phyloP scores from a whole-genome alignment of 768 basidiomycete genomes.

The Termitomyces sp. region DNA sequence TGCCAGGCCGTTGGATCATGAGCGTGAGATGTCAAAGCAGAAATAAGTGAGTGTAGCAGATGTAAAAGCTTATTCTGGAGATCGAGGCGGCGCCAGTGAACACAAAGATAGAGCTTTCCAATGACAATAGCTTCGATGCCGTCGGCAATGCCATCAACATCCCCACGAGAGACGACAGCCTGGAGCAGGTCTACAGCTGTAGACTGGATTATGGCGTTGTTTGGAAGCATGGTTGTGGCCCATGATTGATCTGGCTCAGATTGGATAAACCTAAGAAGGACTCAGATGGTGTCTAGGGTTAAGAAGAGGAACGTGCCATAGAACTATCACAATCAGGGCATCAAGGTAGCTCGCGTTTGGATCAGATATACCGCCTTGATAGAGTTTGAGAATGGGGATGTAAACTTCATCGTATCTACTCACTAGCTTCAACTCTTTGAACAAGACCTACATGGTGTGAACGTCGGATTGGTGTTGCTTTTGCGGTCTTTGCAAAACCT shows the following conservation, averaged over 20 bases:
- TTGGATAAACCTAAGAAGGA: conserved; percentile 56
- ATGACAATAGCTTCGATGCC: conserved; percentile 67
- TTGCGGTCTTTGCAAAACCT: conserved; percentile 75
- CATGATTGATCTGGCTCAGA: conserved; percentile 62
- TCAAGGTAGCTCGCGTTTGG: conserved; percentile 72
- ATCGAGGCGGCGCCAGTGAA: conserved; percentile 69
- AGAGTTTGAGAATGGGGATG: conserved; percentile 4
- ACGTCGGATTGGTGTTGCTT: conserved; percentile 56
- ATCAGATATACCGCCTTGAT: conserved; percentile 34
- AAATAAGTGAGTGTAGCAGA: conserved; percentile 81
- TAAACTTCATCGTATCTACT: conserved; percentile 10
- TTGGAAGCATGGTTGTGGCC: conserved; percentile 47
- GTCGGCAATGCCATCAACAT: conserved; percentile 60
- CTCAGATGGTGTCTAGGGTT: background rate
- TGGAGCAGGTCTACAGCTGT: conserved; percentile 80
- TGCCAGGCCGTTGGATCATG: conserved; percentile 25
- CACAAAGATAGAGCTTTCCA: conserved; percentile 66
- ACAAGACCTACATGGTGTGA: conserved; percentile 61
- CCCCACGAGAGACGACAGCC: conserved; percentile 74
- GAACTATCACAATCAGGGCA: conserved; percentile 63
- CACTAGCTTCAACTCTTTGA: conserved; percentile 58
- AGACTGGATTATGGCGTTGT: conserved; percentile 67
- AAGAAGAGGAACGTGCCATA: conserved; percentile 45
- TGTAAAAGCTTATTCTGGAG: conserved; percentile 93
- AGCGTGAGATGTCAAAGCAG: conserved; percentile 45